Evolutionary conservation across 306 rosid species (phyloP).

Genomic region (Vigna unguiculata): DNA sequence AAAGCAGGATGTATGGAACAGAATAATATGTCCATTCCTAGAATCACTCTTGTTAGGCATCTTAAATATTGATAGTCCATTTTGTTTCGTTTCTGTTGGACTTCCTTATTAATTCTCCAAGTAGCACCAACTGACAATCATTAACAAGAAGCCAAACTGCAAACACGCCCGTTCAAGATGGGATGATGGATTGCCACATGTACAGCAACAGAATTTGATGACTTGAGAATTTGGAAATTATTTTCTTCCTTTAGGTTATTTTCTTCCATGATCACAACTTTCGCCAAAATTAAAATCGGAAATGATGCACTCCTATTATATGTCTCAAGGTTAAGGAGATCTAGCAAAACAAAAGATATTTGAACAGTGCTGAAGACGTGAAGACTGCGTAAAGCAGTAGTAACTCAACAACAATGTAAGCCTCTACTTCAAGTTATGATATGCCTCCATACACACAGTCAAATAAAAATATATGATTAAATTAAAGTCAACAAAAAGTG

Average conservation of each 20-base stretch:
- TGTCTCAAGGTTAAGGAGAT: constrained; percentile 26
- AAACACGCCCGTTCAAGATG: not conserved
- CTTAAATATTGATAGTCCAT: constrained; percentile 24
- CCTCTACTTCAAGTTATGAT: constrained; percentile 8
- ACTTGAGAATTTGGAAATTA: constrained; percentile 13
- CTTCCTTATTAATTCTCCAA: constrained; percentile 12
- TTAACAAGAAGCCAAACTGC: constrained; percentile 16
- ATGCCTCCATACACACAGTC: not conserved
- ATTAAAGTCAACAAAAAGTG: constrained; percentile 16
- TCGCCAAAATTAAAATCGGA: constrained; percentile 4
- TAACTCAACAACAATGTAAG: not conserved
- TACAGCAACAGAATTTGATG: constrained; percentile 15
- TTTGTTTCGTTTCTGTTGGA: constrained; percentile 19
- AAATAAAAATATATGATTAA: constrained; percentile 9
- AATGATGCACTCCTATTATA: not conserved
- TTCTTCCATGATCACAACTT: constrained; percentile 10
- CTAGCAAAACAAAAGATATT: constrained; percentile 5
- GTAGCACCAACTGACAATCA: constrained; percentile 27
- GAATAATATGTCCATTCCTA: constrained; percentile 24
- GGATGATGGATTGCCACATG: constrained; percentile 5
- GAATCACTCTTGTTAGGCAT: not conserved
- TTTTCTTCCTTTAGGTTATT: not conserved
- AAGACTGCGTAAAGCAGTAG: constrained; percentile 1
- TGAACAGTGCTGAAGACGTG: constrained; percentile 5
- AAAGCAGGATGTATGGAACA: constrained; percentile 5